Percentiles rank a stretch among this genome's conserved stretches.
These are phyloP conservation scores for Podila horticola DNA, from an alignment of 192 early-diverging fungal genomes.

Conservation along the genomic window DNA sequence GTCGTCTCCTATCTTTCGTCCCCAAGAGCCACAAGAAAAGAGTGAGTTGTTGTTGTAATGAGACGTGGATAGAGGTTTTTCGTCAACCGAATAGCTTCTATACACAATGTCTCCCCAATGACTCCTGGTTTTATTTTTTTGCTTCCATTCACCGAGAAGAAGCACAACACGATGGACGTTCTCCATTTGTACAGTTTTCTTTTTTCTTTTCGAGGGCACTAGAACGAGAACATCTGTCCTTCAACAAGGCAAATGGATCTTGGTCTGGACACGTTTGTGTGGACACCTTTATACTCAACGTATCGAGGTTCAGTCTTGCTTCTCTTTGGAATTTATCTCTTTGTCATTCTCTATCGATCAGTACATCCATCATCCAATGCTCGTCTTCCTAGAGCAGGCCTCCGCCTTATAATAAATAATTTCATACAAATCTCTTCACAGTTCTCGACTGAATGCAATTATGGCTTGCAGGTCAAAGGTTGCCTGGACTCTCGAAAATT, in stretches of 20 bases:
- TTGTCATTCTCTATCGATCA: not conserved
- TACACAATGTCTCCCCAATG: slow-evolving; percentile 31
- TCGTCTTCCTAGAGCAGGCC: slow-evolving; percentile 18
- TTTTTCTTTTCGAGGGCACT: not conserved
- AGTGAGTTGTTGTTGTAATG: slow-evolving; percentile 40
- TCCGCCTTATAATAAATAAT: no score
- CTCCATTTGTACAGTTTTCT: not conserved
- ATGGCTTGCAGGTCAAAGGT: no score
- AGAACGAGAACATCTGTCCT: not conserved
- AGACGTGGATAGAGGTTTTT: slow-evolving; percentile 24
- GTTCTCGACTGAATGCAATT: no score
- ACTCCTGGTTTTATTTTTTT: slow-evolving; percentile 7
- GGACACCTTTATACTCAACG: slow-evolving; percentile 53
- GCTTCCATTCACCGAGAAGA: not conserved
- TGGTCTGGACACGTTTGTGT: slow-evolving; percentile 21
- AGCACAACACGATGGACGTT: no score
- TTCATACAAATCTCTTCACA: no score
- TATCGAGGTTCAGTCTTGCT: slow-evolving; percentile 35
- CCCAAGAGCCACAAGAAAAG: not conserved
- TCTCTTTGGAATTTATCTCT: slow-evolving; percentile 7
- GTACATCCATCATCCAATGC: not conserved
- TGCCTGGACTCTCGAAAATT: no score
- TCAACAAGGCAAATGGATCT: slow-evolving; percentile 15
- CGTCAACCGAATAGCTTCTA: slow-evolving; percentile 45
- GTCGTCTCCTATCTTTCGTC: not conserved